A percentile compares a stretch with the other conserved stretches of the same genome.
phyloP scores from a whole-genome alignment of 208 protist species.

The Willaertia magna region DNA sequence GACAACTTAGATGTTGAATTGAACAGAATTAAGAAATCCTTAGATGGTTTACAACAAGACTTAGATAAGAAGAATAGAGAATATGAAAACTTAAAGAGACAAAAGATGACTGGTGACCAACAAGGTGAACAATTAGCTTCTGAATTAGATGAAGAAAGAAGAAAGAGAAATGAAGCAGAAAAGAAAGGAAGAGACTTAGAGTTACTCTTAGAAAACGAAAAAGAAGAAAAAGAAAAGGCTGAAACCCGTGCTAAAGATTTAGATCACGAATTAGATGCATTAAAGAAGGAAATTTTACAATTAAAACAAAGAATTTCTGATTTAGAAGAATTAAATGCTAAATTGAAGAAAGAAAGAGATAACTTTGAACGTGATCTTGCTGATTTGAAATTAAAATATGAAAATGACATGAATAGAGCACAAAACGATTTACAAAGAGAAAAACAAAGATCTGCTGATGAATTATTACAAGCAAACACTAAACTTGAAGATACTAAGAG shows the following conservation, averaged over 20 bases:
- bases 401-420: neutral
- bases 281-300: neutral
- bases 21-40: neutral
- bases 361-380: neutral
- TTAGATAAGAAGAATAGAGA: neutral
- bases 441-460: neutral
- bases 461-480: neutral
- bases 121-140: neutral
- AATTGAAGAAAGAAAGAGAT: neutral
- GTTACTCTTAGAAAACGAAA: neutral
- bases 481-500: neutral
- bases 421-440: neutral
- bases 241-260: neutral
- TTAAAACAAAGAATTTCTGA: neutral
- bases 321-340: neutral
- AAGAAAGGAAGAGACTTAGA: neutral
- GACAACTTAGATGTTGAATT: neutral
- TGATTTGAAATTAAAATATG: neutral
- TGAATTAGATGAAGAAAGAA: neutral
- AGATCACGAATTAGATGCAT: neutral
- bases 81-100: neutral
- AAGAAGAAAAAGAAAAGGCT: neutral
- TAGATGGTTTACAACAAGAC: neutral
- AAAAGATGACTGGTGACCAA: neutral
- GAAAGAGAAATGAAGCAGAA: neutral